phyloP scores from a whole-genome alignment of 208 protist species.

The Leishmania martiniquensis region DNA sequence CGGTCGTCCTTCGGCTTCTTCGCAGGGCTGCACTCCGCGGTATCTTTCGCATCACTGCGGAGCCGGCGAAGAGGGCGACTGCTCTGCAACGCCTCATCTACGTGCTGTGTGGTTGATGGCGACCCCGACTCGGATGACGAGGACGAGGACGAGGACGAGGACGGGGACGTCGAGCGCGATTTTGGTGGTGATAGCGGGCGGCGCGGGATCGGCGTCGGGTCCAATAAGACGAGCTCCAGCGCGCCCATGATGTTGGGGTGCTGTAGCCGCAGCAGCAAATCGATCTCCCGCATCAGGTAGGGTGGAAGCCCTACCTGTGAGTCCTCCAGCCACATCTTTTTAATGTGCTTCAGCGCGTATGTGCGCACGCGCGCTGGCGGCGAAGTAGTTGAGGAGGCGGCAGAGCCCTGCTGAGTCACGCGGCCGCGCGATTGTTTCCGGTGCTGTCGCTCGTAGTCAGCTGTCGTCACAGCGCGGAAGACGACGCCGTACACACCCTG shows the following conservation, averaged over 20 bases:
- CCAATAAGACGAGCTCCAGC: constrained; percentile 52
- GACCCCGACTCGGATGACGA: constrained; percentile 7
- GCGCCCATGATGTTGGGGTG: constrained; percentile 83
- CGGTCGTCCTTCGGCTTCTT: constrained; percentile 9
- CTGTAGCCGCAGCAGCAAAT: constrained; percentile 71
- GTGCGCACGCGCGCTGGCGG: constrained; percentile 14
- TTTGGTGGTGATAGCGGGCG: background rate
- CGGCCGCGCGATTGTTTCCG: background rate
- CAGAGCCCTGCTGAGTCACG: constrained; percentile 5
- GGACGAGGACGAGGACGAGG: background rate
- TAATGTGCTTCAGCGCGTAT: constrained; percentile 86
- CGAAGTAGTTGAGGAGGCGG: background rate
- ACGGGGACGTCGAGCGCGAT: constrained; percentile 9
- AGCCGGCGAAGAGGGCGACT: background rate
- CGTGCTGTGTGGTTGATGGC: background rate
- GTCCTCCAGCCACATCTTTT: constrained; percentile 75
- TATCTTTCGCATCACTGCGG: background rate
- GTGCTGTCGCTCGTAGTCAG: constrained; percentile 10
- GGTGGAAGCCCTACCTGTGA: constrained; percentile 81
- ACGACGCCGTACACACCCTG: constrained; percentile 90
- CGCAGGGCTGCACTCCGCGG: background rate
- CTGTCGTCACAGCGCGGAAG: constrained; percentile 42
- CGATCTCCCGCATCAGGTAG: constrained; percentile 87
- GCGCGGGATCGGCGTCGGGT: constrained; percentile 26
- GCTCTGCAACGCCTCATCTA: background rate